Base-by-base conservation (phyloP, 1,139 yeast species). In the Yamadazyma taylorii region DNA sequence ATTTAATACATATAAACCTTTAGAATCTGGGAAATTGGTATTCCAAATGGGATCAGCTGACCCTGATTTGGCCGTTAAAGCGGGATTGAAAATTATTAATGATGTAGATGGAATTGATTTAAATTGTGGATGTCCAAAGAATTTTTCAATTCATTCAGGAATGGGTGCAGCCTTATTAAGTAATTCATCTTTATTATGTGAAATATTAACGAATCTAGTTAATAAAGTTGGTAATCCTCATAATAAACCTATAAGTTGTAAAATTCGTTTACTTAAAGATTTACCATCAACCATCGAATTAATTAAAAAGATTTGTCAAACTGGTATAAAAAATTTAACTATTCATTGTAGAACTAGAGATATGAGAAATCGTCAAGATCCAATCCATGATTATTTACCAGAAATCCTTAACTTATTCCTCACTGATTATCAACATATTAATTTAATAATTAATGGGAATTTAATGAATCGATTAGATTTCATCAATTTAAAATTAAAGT, bases 81-180 rank as follows among this genome's bases (percentile, higher is more conserved):
- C 97, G 0, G 97, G 96, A 0, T 65, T 73, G 39, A 70, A 81
- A 33, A 86, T 92, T 2, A 88, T 90, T 12, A 55, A 70, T 2
- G 98, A 92, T 58, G 97, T 92, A 1, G 89, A 81, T 44, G 97
- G 95, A 7, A 85, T 92, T 11, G 98, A 92, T 57, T 76, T 92
- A 43, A 92, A 92, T 58, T 88, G 96, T 29, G 98, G 98, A 4
- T 92, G 98, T 62, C 98, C 98, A 2, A 89, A 88, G 55, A 90
- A 84, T 43, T 87, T 86, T 52, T 81, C 89, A 1, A 74, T 88
- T 3, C 97, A 89, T 58, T 75, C 94, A 0, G 98, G 98, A 1
- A 92, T 92, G 97, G 98, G 98, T 4, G 96, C 97, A 3, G 97
- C 96, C 0, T 67, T 92, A 33, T 68, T 92, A 41, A 68, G 75